phyloP scores from a whole-genome alignment of 306 rosid species.

The Alnus rubra region DNA sequence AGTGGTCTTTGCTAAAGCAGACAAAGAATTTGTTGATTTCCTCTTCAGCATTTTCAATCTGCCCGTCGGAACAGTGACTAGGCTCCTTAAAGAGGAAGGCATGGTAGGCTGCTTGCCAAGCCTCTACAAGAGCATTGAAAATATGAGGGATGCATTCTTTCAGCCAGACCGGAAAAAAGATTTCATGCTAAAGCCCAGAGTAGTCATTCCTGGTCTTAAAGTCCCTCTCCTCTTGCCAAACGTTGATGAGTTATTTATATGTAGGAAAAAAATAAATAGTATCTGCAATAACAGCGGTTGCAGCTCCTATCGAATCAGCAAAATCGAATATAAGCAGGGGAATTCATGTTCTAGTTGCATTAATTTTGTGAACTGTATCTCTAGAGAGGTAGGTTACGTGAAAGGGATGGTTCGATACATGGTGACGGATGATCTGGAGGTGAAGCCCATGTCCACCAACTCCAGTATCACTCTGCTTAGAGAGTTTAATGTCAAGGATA shows the following conservation, averaged over 20 bases:
- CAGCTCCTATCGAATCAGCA: too few species aligned
- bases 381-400: slow-evolving; percentile 18
- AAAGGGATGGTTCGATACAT: slow-evolving; percentile 33
- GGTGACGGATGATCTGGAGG: slow-evolving; percentile 41
- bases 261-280: neutral
- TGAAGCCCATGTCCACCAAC: too few species aligned
- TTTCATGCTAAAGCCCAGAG: neutral
- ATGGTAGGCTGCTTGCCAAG: slow-evolving; percentile 14
- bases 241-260: too few species aligned
- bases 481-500: slow-evolving; percentile 16
- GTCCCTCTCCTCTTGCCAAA: neutral
- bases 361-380: neutral
- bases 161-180: neutral
- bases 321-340: too few species aligned
- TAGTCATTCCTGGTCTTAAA: neutral
- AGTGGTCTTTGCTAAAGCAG: slow-evolving; percentile 19
- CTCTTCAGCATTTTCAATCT: slow-evolving; percentile 21
- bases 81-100: neutral
- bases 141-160: neutral
- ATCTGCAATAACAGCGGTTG: neutral
- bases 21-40: slow-evolving; percentile 23
- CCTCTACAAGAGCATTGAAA: slow-evolving; percentile 21
- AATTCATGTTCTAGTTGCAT: too few species aligned
- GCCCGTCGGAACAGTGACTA: slow-evolving; percentile 7
- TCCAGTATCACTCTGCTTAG: slow-evolving; percentile 19